These are phyloP conservation scores for Polytolypa hystricis DNA, from an alignment of 2,329 filamentous ascomycete species.

Conservation along the genomic window DNA sequence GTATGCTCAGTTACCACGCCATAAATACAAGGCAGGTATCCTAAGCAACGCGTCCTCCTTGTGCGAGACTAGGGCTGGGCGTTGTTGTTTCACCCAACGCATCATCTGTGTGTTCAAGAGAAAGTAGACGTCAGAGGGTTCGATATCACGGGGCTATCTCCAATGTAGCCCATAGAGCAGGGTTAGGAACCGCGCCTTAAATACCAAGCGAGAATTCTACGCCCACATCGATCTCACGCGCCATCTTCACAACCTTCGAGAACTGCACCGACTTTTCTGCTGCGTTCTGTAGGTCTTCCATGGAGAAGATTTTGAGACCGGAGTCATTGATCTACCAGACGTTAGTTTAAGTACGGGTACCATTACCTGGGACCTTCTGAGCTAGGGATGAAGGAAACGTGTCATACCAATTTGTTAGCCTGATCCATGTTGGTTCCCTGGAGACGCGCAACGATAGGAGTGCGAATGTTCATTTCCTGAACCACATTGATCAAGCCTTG, in stretches of 20 bases:
- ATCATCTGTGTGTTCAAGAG: too few species aligned
- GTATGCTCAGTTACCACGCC: too few species aligned
- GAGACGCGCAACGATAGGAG: conserved; percentile 90
- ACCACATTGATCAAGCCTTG: conserved; percentile 93
- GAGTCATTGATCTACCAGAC: conserved; percentile 70
- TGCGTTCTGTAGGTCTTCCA: conserved; percentile 92
- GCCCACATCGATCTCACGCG: conserved; percentile 92
- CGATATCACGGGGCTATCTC: too few species aligned
- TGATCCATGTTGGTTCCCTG: conserved; percentile 98
- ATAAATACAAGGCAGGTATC: too few species aligned
- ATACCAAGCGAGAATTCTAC: conserved; percentile 93
- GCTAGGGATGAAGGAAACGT: neutral
- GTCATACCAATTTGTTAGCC: conserved; percentile 65
- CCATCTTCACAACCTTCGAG: conserved; percentile 98
- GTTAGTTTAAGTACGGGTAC: conserved; percentile 5
- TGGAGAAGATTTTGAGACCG: conserved; percentile 98
- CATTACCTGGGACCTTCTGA: neutral
- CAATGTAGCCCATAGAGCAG: too few species aligned
- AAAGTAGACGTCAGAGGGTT: too few species aligned
- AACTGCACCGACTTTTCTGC: conserved; percentile 98
- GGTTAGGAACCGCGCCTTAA: too few species aligned
- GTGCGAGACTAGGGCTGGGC: too few species aligned
- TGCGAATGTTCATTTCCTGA: conserved; percentile 87
- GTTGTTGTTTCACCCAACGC: too few species aligned
- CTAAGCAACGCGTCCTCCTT: too few species aligned